Evolutionary conservation across 139 green algal genomes (phyloP).

Genomic region (Chlorella sp.): DNA sequence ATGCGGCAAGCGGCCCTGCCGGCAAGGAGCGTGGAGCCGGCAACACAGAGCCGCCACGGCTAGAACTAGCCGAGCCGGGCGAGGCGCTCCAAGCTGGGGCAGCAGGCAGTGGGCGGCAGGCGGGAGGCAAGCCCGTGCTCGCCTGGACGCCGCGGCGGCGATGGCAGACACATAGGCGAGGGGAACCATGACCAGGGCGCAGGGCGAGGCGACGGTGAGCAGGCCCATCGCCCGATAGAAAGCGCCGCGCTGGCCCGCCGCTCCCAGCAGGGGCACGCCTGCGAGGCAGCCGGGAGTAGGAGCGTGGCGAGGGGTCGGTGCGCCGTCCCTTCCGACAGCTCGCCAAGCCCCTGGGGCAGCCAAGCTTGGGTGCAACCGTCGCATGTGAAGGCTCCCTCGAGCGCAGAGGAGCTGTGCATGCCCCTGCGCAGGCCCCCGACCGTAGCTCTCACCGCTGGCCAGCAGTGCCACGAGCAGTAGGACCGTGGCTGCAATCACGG

Average conservation of each 20-base stretch:
- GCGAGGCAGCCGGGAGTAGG: no score
- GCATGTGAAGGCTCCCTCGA: no score
- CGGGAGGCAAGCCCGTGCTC: neutral
- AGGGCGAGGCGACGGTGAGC: slow-evolving; percentile 81
- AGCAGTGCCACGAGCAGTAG: slow-evolving; percentile 44
- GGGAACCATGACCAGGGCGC: slow-evolving; percentile 85
- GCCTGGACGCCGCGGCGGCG: slow-evolving; percentile 62
- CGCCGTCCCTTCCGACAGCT: no score
- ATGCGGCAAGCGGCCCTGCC: no score
- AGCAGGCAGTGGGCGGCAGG: no score
- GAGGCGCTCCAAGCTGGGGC: no score
- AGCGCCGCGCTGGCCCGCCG: slow-evolving; percentile 55
- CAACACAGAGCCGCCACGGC: no score
- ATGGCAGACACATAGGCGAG: slow-evolving; percentile 90
- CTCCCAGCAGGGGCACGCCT: slow-evolving; percentile 64
- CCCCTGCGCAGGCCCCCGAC: neutral
- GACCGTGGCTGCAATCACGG: slow-evolving; percentile 59
- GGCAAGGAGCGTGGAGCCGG: no score
- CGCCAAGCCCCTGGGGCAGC: no score
- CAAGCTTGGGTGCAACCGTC: no score
- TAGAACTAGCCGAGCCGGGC: no score
- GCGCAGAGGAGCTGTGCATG: slow-evolving; percentile 14
- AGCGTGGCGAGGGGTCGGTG: no score
- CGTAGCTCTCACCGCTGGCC: slow-evolving; percentile 43
- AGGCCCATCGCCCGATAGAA: slow-evolving; percentile 85